A percentile compares a stretch with the other conserved stretches of the same genome.
phyloP scores from a whole-genome alignment of 129 eudicot species.

The Centella asiatica region DNA sequence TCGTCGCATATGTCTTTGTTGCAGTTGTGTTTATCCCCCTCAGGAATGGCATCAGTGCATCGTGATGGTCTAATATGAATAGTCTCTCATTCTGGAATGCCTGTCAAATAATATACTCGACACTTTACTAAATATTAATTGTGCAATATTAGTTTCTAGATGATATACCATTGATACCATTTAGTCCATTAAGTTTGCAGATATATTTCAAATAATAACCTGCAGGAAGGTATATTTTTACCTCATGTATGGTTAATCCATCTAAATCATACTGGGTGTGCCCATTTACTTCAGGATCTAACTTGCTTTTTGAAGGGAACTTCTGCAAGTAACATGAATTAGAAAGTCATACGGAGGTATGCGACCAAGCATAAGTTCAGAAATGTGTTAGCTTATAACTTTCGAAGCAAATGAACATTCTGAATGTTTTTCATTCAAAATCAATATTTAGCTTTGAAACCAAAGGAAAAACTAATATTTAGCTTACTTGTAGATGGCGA shows the following conservation, averaged over 20 bases:
- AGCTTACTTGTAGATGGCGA: slow-evolving; percentile 52
- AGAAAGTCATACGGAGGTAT: background rate
- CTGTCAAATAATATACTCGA: slow-evolving; percentile 1
- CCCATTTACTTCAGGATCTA: slow-evolving; percentile 6
- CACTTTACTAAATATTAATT: background rate
- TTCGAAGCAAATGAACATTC: background rate
- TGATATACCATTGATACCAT: too few species aligned
- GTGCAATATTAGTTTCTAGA: background rate
- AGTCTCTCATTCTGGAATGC: slow-evolving; percentile 28
- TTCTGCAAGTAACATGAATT: background rate
- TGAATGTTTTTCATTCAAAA: slow-evolving; percentile 1
- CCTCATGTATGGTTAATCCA: slow-evolving; percentile 8
- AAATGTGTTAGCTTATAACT: background rate
- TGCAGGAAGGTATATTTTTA: background rate
- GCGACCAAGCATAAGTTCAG: background rate
- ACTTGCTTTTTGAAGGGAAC: slow-evolving; percentile 7
- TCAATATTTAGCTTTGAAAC: too few species aligned
- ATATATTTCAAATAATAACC: background rate
- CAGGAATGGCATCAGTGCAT: slow-evolving; percentile 60
- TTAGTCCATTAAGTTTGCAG: background rate
- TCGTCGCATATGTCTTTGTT: slow-evolving; percentile 57
- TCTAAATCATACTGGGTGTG: slow-evolving; percentile 3
- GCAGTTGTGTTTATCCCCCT: slow-evolving; percentile 56
- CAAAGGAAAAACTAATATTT: too few species aligned
- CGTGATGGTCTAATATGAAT: slow-evolving; percentile 65